Conservation (phyloP, 139 green algal species). For the Diplosphaera chodatii region DNA sequence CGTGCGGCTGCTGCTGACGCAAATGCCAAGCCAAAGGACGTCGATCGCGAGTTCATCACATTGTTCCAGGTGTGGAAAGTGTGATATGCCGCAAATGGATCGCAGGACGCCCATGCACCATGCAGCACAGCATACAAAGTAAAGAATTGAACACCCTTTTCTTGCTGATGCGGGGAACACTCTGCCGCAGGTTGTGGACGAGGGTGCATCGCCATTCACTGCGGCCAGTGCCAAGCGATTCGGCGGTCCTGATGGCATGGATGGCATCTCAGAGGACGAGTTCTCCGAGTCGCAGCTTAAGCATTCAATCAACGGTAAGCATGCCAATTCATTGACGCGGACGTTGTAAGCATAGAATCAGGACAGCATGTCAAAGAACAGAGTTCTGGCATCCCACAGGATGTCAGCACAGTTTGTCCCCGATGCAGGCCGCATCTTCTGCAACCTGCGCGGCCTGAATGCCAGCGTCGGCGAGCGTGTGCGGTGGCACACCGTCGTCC, state of each 20-base stretch:
- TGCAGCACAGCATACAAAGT: too few relatives aligned
- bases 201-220: conserved; percentile 10
- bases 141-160: too few relatives aligned
- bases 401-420: too few relatives aligned
- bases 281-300: conserved; percentile 23
- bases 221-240: not conserved
- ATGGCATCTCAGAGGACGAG: conserved; percentile 3
- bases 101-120: too few relatives aligned
- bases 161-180: too few relatives aligned
- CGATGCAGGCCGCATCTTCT: conserved; percentile 26
- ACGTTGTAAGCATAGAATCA: too few relatives aligned
- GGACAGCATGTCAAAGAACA: too few relatives aligned
- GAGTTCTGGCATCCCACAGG: too few relatives aligned
- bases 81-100: too few relatives aligned
- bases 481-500: not conserved
- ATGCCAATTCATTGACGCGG: too few relatives aligned
- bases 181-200: conserved; percentile 31
- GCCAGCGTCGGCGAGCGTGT: not conserved
- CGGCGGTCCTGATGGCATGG: not conserved
- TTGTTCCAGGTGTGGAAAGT: conserved; percentile 20
- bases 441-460: conserved; percentile 13
- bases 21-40: conserved; percentile 18
- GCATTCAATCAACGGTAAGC: conserved; percentile 32
- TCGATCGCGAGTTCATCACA: conserved; percentile 18
- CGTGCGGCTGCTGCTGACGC: conserved; percentile 12